Evolutionary conservation across 2,329 filamentous ascomycete genomes (phyloP).

Genomic region (Paecilomyces sp.): DNA sequence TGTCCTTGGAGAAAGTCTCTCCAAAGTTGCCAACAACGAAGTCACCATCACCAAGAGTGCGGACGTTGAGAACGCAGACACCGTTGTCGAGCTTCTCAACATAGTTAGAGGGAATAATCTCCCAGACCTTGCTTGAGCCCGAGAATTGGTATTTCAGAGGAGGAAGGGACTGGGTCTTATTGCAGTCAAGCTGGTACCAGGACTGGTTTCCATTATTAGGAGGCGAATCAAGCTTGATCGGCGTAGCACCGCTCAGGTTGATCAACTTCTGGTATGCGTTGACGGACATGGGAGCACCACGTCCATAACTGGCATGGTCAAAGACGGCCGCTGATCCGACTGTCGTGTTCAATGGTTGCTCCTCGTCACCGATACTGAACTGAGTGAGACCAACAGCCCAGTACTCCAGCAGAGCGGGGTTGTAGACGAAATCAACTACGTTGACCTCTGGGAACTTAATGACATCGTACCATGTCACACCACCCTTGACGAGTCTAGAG

Average conservation of each 20-base stretch:
- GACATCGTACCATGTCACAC: constrained; percentile 11
- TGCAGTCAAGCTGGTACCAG: constrained; percentile 11
- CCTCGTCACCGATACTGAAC: constrained; percentile 11
- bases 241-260: constrained; percentile 8
- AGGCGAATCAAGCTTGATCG: constrained; percentile 6
- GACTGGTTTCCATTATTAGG: constrained; percentile 13
- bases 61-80: constrained; percentile 13
- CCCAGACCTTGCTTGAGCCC: constrained; percentile 9
- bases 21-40: constrained; percentile 13
- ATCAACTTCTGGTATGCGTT: constrained; percentile 9
- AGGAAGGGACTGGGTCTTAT: constrained; percentile 6
- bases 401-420: constrained; percentile 11
- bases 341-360: constrained; percentile 11
- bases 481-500: constrained; percentile 6
- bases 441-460: constrained; percentile 11
- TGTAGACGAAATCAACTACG: constrained; percentile 12
- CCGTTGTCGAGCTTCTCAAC: constrained; percentile 9
- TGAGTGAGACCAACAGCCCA: constrained; percentile 10
- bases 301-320: constrained; percentile 13
- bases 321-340: constrained; percentile 11
- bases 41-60: constrained; percentile 10
- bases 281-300: constrained; percentile 11
- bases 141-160: constrained; percentile 10
- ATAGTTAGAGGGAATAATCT: constrained; percentile 9
- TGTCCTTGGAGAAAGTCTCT: constrained; percentile 13